These are phyloP conservation scores for Backusella parvicylindrica DNA, from an alignment of 192 early-diverging fungal species.

Conservation along the genomic window DNA sequence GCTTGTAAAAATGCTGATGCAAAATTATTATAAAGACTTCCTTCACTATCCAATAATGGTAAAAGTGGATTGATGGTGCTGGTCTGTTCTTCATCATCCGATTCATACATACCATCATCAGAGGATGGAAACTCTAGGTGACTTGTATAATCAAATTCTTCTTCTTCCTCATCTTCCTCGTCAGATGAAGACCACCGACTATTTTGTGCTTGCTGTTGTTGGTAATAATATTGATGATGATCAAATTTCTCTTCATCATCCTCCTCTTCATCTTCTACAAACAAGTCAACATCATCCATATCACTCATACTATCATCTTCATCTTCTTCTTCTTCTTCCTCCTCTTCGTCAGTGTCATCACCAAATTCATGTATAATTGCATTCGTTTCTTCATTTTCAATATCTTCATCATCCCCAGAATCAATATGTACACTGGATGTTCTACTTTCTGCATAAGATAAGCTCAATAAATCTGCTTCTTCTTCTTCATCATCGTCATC, in stretches of 20 bases:
- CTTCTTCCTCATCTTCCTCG: conserved; percentile 28
- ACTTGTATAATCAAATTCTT: conserved; percentile 17
- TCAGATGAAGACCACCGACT: conserved; percentile 34
- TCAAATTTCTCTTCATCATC: conserved; percentile 17
- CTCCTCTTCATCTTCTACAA: conserved; percentile 15
- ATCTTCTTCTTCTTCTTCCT: conserved; percentile 37
- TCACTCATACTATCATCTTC: conserved; percentile 12
- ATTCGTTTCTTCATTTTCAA: conserved; percentile 33
- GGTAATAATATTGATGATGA: background rate
- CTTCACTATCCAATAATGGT: conserved; percentile 7
- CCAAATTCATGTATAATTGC: conserved; percentile 26
- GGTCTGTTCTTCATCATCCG: conserved; percentile 24
- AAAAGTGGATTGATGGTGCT: background rate
- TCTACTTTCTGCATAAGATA: conserved; percentile 7
- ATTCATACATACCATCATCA: conserved; percentile 24
- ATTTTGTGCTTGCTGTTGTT: background rate
- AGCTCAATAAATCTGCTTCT: conserved; percentile 1
- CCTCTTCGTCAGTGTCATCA: conserved; percentile 17
- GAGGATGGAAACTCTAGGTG: background rate
- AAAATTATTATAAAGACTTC: conserved; percentile 13
- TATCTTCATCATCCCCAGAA: conserved; percentile 30
- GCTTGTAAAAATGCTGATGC: conserved; percentile 25
- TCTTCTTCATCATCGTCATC: conserved; percentile 16
- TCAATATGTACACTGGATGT: conserved; percentile 26
- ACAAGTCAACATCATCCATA: conserved; percentile 2